Conservation (phyloP, 495 filamentous ascomycete species). For the Sabuloglossum arenarium region DNA sequence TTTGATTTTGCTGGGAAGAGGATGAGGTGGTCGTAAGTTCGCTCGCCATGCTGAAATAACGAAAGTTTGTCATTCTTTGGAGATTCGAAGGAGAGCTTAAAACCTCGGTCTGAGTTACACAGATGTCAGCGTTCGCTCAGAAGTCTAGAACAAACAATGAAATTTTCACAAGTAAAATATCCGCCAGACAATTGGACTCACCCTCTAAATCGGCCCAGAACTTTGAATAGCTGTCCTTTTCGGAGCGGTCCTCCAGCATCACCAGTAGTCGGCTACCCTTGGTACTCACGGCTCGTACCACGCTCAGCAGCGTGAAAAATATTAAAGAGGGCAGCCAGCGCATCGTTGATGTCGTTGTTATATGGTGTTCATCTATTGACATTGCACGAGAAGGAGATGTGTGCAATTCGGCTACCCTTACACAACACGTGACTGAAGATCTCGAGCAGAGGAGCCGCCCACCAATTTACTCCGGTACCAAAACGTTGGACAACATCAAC, state of each 20-base stretch:
- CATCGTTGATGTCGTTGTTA: conserved; percentile 28
- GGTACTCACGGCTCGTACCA: conserved; percentile 57
- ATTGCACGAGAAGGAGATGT: background rate
- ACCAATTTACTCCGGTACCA: no score
- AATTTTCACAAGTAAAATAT: background rate
- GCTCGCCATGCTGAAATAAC: conserved; percentile 73
- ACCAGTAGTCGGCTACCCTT: conserved; percentile 68
- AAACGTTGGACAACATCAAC: background rate
- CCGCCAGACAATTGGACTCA: conserved; percentile 18
- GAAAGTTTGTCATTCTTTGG: conserved; percentile 68
- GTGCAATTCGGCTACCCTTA: background rate
- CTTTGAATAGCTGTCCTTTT: conserved; percentile 60
- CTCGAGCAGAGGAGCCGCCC: background rate
- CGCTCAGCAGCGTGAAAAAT: conserved; percentile 37
- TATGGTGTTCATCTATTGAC: no score
- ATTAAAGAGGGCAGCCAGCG: conserved; percentile 53
- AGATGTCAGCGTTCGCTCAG: conserved; percentile 7
- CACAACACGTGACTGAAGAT: conserved; percentile 4
- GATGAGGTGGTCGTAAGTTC: conserved; percentile 73
- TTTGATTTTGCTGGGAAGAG: conserved; percentile 77
- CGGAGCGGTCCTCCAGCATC: conserved; percentile 59
- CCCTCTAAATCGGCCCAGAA: conserved; percentile 69
- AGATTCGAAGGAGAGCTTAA: conserved; percentile 55
- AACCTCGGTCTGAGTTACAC: conserved; percentile 48
- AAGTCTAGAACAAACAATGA: background rate